Conservation (phyloP, 1,284 basidiomycete species). For the Papiliotrema fonsecae region DNA sequence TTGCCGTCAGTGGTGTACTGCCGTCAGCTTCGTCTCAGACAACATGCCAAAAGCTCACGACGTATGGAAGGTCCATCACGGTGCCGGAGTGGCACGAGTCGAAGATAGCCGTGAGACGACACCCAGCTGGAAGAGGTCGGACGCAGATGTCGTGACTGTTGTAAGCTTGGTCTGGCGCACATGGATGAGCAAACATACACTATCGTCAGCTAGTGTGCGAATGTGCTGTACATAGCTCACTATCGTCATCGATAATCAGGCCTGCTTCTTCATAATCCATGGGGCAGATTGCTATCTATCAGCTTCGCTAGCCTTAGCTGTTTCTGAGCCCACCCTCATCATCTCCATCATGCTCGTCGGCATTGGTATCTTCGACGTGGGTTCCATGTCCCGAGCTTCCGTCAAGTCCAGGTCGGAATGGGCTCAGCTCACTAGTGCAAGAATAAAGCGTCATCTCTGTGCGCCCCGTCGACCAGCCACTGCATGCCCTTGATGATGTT, state of each 20-base stretch:
- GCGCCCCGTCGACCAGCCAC: slow-evolving; percentile 76
- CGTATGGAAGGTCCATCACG: slow-evolving; percentile 51
- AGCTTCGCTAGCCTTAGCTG: neutral
- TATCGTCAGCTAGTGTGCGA: no score
- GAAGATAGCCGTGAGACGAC: slow-evolving; percentile 82
- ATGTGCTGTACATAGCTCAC: slow-evolving; percentile 30
- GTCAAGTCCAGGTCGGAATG: neutral
- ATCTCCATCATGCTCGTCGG: slow-evolving; percentile 48
- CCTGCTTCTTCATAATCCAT: slow-evolving; percentile 67
- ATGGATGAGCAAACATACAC: no score
- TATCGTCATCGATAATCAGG: slow-evolving; percentile 66
- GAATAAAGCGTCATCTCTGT: slow-evolving; percentile 80
- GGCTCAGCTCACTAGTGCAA: slow-evolving; percentile 59
- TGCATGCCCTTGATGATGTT: slow-evolving; percentile 84
- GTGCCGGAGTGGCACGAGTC: slow-evolving; percentile 54
- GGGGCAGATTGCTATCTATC: slow-evolving; percentile 66
- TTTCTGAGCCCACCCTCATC: slow-evolving; percentile 24
- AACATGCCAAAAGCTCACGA: slow-evolving; percentile 48
- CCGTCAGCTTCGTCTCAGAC: slow-evolving; percentile 9
- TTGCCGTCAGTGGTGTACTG: slow-evolving; percentile 86
- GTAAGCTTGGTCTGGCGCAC: neutral
- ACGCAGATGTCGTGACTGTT: slow-evolving; percentile 54
- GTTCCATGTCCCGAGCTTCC: slow-evolving; percentile 67
- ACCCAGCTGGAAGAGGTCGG: slow-evolving; percentile 68
- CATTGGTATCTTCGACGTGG: slow-evolving; percentile 66